phyloP scores from a whole-genome alignment of 2,329 filamentous ascomycete species.

The Botrytis paeoniae region DNA sequence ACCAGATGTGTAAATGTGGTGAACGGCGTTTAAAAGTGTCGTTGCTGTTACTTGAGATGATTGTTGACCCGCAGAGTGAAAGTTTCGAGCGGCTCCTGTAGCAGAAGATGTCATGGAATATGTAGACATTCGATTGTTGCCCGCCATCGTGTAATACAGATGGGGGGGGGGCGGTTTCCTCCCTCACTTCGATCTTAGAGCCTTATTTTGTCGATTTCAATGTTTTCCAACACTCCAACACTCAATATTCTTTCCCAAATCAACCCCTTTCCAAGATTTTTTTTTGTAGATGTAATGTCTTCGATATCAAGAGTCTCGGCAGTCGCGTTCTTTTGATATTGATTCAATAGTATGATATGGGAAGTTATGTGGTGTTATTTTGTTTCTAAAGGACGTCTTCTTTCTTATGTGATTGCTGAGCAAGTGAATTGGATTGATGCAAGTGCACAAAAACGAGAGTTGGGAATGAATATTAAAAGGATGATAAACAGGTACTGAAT shows the following conservation, averaged over 20 bases:
- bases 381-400: background rate
- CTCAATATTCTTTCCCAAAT: background rate
- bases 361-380: background rate
- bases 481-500: slow-evolving; percentile 4
- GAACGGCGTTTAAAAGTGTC: slow-evolving; percentile 85
- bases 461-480: background rate
- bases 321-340: background rate
- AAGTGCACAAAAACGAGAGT: slow-evolving; percentile 13
- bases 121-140: slow-evolving; percentile 50
- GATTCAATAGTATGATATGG: background rate
- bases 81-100: slow-evolving; percentile 52
- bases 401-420: slow-evolving; percentile 1
- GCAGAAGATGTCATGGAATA: slow-evolving; percentile 66
- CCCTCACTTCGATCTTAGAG: slow-evolving; percentile 24
- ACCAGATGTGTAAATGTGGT: slow-evolving; percentile 80
- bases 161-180: slow-evolving; percentile 20
- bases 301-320: background rate
- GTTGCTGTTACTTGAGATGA: slow-evolving; percentile 85
- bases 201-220: slow-evolving; percentile 25
- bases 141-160: slow-evolving; percentile 31
- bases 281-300: background rate
- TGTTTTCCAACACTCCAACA: slow-evolving; percentile 3
- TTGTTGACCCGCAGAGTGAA: slow-evolving; percentile 59
- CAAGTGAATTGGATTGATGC: slow-evolving; percentile 11
- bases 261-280: background rate